Evolutionary conservation across 2,329 filamentous ascomycete genomes (phyloP).

Genomic region (Bipolaris victoriae): DNA sequence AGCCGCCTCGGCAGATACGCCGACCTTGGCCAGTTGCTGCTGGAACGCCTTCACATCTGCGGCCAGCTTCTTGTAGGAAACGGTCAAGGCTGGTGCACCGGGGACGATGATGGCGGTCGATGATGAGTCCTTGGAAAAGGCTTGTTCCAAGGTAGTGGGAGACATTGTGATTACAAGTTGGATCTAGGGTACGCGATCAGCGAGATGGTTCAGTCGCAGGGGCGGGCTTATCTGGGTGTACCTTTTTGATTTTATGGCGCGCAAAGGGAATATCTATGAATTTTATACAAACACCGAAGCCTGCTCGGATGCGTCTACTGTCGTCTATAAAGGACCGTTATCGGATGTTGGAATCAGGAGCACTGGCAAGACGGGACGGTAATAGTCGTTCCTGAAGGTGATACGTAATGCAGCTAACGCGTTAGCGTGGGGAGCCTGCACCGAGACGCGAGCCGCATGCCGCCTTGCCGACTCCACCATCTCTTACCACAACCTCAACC

Average conservation of each 20-base stretch:
- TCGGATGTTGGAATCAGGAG: slow-evolving; percentile 10
- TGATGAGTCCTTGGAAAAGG: slow-evolving; percentile 60
- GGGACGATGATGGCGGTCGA: slow-evolving; percentile 76
- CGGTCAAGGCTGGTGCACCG: slow-evolving; percentile 66
- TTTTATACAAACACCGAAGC: slow-evolving; percentile 21
- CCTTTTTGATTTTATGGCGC: slow-evolving; percentile 15
- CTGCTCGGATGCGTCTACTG: slow-evolving; percentile 25
- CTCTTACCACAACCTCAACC: slow-evolving; percentile 1
- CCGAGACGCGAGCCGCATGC: slow-evolving; percentile 6
- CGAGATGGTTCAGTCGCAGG: not conserved
- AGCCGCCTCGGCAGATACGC: slow-evolving; percentile 70
- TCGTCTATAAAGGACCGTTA: slow-evolving; percentile 13
- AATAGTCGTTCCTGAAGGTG: slow-evolving; percentile 19
- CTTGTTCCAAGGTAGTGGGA: slow-evolving; percentile 63
- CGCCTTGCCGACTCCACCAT: slow-evolving; percentile 9
- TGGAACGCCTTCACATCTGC: slow-evolving; percentile 74
- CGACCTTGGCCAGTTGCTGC: slow-evolving; percentile 75
- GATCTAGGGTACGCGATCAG: slow-evolving; percentile 19
- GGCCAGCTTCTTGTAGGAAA: slow-evolving; percentile 72
- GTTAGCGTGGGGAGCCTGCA: slow-evolving; percentile 17
- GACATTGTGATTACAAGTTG: slow-evolving; percentile 51
- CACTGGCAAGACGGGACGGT: slow-evolving; percentile 20
- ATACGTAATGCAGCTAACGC: slow-evolving; percentile 16
- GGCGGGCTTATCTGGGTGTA: not conserved
- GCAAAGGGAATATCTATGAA: slow-evolving; percentile 15